phyloP scores from a whole-genome alignment of 2,329 filamentous ascomycete genomes.

The Exserohilum turcica region DNA sequence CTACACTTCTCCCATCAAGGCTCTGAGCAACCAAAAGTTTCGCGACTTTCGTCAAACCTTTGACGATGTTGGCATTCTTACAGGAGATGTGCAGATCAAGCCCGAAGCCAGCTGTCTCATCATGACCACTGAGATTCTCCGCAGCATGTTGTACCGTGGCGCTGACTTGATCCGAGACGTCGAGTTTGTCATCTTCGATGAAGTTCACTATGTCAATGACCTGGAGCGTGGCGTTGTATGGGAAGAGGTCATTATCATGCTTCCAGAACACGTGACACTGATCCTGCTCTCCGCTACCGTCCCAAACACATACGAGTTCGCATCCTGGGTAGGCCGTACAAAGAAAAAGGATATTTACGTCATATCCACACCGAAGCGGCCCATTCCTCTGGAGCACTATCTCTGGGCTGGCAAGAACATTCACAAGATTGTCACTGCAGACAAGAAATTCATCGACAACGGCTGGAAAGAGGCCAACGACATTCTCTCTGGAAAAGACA shows the following conservation, averaged over 20 bases:
- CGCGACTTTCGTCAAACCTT: slow-evolving; percentile 89
- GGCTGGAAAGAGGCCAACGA: slow-evolving; percentile 95
- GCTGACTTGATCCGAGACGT: slow-evolving; percentile 96
- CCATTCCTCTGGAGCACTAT: slow-evolving; percentile 93
- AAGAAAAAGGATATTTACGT: slow-evolving; percentile 99
- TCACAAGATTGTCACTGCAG: slow-evolving; percentile 90
- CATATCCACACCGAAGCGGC: slow-evolving; percentile 94
- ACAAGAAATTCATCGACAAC: slow-evolving; percentile 88
- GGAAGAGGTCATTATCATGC: slow-evolving; percentile 99
- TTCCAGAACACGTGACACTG: slow-evolving; percentile 93
- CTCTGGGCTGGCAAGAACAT: slow-evolving; percentile 93
- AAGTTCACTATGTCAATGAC: slow-evolving; percentile 99
- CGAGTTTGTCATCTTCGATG: slow-evolving; percentile 98
- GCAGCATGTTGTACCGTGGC: slow-evolving; percentile 97
- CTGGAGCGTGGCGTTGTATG: slow-evolving; percentile 94
- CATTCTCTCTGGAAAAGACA: slow-evolving; percentile 80
- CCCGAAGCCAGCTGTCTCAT: slow-evolving; percentile 97
- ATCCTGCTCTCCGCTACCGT: slow-evolving; percentile 96
- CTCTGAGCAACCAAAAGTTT: slow-evolving; percentile 98
- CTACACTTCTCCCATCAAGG: slow-evolving; percentile 98
- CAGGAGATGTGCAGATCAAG: slow-evolving; percentile 96
- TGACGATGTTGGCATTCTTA: slow-evolving; percentile 95
- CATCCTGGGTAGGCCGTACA: slow-evolving; percentile 95
- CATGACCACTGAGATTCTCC: slow-evolving; percentile 98
- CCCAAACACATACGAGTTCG: slow-evolving; percentile 96